phyloP scores from a whole-genome alignment of 345 rosid genomes.

The Trapa bicornis region DNA sequence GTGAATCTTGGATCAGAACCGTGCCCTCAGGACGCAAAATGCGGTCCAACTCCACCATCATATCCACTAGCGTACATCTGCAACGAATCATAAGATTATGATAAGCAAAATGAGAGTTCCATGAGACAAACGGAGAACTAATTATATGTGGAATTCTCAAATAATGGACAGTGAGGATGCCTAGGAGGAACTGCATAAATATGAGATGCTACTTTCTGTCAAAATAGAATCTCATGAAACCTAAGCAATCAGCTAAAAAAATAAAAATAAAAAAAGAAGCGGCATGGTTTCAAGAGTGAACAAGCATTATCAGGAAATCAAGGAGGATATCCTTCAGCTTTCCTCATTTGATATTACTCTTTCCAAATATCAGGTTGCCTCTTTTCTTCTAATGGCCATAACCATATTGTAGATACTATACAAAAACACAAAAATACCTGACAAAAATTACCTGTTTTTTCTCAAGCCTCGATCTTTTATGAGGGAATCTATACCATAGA shows the following conservation, averaged over 20 bases:
- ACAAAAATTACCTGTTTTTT: conserved; percentile 31
- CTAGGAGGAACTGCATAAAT: too few relatives aligned
- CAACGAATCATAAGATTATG: conserved; percentile 3
- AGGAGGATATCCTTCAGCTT: not conserved
- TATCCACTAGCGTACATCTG: conserved; percentile 84
- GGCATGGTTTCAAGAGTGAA: not conserved
- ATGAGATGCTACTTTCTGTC: not conserved
- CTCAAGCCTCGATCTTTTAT: conserved; percentile 28
- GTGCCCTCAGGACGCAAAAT: conserved; percentile 82
- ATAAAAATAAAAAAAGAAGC: not conserved
- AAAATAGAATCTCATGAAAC: not conserved
- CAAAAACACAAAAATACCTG: not conserved
- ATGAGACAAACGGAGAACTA: too few relatives aligned
- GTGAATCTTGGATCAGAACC: conserved; percentile 63
- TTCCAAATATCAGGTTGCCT: not conserved
- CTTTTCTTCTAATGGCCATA: too few relatives aligned
- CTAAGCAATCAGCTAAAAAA: not conserved
- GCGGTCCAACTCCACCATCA: conserved; percentile 90
- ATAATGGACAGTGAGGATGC: too few relatives aligned
- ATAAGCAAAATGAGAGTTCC: not conserved
- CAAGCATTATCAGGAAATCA: not conserved
- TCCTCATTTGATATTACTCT: not conserved
- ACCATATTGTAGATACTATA: not conserved
- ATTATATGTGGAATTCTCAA: too few relatives aligned
- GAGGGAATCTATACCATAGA: conserved; percentile 57